Evolutionary conservation across 306 rosid genomes (phyloP).

Genomic region (Lithocarpus polystachyus): DNA sequence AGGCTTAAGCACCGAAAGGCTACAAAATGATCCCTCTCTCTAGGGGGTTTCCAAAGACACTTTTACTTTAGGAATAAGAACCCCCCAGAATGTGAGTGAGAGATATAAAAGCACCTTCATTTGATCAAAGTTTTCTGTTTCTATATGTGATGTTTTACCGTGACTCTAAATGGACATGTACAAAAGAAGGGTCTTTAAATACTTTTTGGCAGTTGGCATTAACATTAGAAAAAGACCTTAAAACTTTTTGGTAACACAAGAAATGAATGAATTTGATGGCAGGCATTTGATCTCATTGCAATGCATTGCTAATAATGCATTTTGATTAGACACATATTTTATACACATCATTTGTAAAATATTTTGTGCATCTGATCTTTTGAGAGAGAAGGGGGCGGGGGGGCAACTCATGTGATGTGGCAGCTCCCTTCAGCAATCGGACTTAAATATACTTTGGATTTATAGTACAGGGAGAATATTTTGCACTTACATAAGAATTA

Average conservation of each 20-base stretch:
- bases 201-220: neutral
- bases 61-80: slow-evolving; percentile 27
- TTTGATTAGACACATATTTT: too few species aligned
- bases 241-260: neutral
- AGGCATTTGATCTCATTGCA: too few species aligned
- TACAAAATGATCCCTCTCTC: slow-evolving; percentile 44
- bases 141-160: neutral
- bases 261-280: neutral
- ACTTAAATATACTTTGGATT: neutral
- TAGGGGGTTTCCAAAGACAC: slow-evolving; percentile 43
- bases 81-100: slow-evolving; percentile 6
- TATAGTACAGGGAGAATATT: neutral
- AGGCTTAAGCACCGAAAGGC: slow-evolving; percentile 87
- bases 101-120: neutral
- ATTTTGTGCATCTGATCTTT: too few species aligned
- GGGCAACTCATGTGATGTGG: neutral
- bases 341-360: neutral
- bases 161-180: neutral
- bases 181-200: neutral
- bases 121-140: slow-evolving; percentile 2
- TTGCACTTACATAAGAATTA: neutral
- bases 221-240: too few species aligned
- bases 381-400: neutral
- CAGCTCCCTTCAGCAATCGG: neutral
- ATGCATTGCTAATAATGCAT: too few species aligned